Base-by-base conservation (phyloP, 352 stramenopile genomes). In the Phytophthora macrochlamydospora region DNA sequence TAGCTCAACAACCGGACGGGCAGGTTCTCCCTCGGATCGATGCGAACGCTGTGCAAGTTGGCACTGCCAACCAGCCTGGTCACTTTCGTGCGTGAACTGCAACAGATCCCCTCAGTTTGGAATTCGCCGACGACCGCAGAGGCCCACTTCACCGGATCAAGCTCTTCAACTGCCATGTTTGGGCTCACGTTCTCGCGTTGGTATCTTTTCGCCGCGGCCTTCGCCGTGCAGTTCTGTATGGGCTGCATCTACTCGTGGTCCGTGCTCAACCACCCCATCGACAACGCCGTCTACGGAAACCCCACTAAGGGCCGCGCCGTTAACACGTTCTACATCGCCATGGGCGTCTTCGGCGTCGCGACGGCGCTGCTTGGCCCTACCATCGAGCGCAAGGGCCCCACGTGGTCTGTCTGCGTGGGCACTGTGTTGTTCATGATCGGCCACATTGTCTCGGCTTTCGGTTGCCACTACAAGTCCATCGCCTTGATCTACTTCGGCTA, bases 161-260 rank as follows among this genome's bases (percentile, higher is more conserved):
- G 12, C 44, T 54, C 37, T 57, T 37, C 44, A 62, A 45, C 3
- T 14, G n/a, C 31, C 28, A 68, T 75, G 51, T 46, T 78, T 1
- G 56, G 42, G 11, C 7, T 89, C 49, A 56, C 52, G n/a, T 87
- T 90, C 57, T 85, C 73, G 38, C 79, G 82, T 38, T 91, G 82
- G 82, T 86, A 86, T 67, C 76, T 91, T 30, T 89, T 91, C 55
- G 67, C 74, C 35, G 81, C 81, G 31, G 71, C 72, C 31, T 90
- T 90, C 62, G 37, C 83, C n/a, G 70, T 85, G 52, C 81, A 90
- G 51, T 90, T 89, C 60, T 89, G 76, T 69, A 85, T 87, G 40
- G 83, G 83, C 45, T 87, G 76, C 53, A 77, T 92, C 56, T 92
- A 92, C 73, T 74, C 81, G 37, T 92, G 81, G 81, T 89, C 79